phyloP scores from a whole-genome alignment of 2,329 filamentous ascomycete genomes.

The Atkinsonella hypoxylon region DNA sequence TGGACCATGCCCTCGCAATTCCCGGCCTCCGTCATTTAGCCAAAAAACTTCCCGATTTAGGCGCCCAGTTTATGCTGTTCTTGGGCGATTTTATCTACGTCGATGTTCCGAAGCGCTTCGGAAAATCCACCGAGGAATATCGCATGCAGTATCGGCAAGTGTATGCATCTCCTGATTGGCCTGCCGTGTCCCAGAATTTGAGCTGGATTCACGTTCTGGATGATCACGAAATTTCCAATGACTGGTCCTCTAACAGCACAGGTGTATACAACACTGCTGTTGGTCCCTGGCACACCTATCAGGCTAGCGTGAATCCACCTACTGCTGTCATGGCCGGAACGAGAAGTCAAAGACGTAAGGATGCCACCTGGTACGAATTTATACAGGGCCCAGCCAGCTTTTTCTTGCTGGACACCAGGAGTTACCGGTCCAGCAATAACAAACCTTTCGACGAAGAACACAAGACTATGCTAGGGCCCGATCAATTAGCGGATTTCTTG shows the following conservation, averaged over 20 bases:
- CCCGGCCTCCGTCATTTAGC: constrained; percentile 70
- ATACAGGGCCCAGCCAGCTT: constrained; percentile 83
- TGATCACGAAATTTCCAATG: constrained; percentile 92
- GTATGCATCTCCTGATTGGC: constrained; percentile 93
- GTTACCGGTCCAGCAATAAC: constrained; percentile 62
- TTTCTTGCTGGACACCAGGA: constrained; percentile 87
- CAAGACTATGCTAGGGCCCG: constrained; percentile 78
- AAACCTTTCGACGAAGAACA: constrained; percentile 46
- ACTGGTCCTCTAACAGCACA: constrained; percentile 57
- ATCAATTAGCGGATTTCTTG: constrained; percentile 70
- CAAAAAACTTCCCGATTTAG: constrained; percentile 55
- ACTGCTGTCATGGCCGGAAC: constrained; percentile 38
- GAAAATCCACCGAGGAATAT: constrained; percentile 62
- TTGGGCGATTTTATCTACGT: constrained; percentile 83
- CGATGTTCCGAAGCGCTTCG: constrained; percentile 75
- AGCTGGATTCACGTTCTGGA: constrained; percentile 97
- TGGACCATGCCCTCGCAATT: constrained; percentile 73
- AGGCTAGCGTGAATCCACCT: constrained; percentile 75
- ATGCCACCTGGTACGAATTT: constrained; percentile 80
- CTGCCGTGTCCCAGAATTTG: constrained; percentile 59
- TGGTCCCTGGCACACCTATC: constrained; percentile 80
- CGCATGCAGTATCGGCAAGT: constrained; percentile 86
- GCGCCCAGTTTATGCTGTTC: constrained; percentile 70
- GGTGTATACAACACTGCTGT: constrained; percentile 45
- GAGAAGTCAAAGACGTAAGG: constrained; percentile 25